A percentile compares a stretch with the other conserved stretches of the same genome.
Conservation (phyloP, 345 rosid genomes). For the Viola odorata region DNA sequence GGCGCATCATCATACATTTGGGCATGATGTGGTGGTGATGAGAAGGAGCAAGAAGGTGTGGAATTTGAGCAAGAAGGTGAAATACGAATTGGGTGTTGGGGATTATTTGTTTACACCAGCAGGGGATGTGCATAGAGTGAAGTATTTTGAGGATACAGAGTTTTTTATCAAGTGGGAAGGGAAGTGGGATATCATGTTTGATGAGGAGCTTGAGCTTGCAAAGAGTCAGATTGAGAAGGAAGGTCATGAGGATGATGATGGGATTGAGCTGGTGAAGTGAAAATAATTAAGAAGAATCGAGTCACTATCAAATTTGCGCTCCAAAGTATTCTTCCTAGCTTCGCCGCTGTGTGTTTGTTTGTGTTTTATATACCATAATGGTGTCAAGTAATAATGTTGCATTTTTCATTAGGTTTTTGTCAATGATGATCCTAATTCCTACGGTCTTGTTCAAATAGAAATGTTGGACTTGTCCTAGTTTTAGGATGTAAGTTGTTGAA, state of each 20-base stretch:
- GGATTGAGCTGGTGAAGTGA: slow-evolving; percentile 18
- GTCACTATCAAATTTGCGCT: too few relatives aligned
- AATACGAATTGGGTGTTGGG: slow-evolving; percentile 51
- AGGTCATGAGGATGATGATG: slow-evolving; percentile 21
- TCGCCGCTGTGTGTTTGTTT: too few relatives aligned
- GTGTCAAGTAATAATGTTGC: too few relatives aligned
- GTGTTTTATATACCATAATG: too few relatives aligned
- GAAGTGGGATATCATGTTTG: slow-evolving; percentile 73
- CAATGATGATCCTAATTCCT: too few relatives aligned
- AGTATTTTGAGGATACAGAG: slow-evolving; percentile 81
- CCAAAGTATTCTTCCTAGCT: too few relatives aligned
- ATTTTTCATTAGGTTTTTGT: too few relatives aligned
- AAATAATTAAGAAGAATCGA: too few relatives aligned
- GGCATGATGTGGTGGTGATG: slow-evolving; percentile 75
- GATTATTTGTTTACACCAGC: slow-evolving; percentile 81
- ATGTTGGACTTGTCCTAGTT: too few relatives aligned
- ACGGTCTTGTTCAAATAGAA: too few relatives aligned
- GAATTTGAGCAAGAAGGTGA: slow-evolving; percentile 69
- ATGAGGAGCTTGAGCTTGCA: slow-evolving; percentile 71
- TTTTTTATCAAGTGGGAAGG: slow-evolving; percentile 97
- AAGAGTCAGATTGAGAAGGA: slow-evolving; percentile 38
- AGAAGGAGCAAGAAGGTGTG: slow-evolving; percentile 73
- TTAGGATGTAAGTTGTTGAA: too few relatives aligned
- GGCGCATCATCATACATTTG: slow-evolving; percentile 88
- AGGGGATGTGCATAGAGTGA: slow-evolving; percentile 79